Base-by-base conservation (phyloP, 2,329 filamentous ascomycete genomes). In the Phialophora expanda region DNA sequence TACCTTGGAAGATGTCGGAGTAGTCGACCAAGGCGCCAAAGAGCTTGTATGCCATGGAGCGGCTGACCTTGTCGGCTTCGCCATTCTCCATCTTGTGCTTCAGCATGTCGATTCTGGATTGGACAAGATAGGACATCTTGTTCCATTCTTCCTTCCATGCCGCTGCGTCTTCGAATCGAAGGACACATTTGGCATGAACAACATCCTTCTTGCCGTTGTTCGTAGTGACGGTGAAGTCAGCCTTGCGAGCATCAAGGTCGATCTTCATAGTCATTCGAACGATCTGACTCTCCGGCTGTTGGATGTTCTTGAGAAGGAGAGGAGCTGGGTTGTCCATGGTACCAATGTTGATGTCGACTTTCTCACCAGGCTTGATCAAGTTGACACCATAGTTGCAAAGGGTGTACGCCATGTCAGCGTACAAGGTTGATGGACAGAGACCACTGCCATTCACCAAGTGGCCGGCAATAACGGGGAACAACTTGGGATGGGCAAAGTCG, bases 381-480 rank as follows among this genome's bases (percentile, higher is more conserved):
- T 69, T 69, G 20, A 73, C 71, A 60, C 70, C 71, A 58, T 91
- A 90, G 74, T 90, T 85, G 70, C 85, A 85, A 53, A 89, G 78
- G 1, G 88, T 90, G 76, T 86, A 83, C 9, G 85, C 86, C 77
- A 89, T 88, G 68, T 90, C 88, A 12, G 85, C 86, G 66, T 89
- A 86, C 53, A 88, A 71, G 60, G 78, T 79, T 51, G 89, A 90
- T 7, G 90, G 87, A 72, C 86, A 89, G 17, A 91, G 81, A 50
- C 86, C 82, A 64, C 84, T 84, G 57, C 87, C 87, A 73, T 91
- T 90, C 74, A 90, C 87, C 73, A 86, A 78, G 74, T 91, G 89
- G 28, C 89, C 89, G 56, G 81, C 81, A 62, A 90, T 85, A 8
- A 87, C 82, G 44, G 83, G 82, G 73, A 85, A 84, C 26, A 91